Evolutionary conservation across 1,139 yeast genomes (phyloP), one percentile per base, ranked within the genome.

Genomic region (Nakaseomyces sp.): DNA sequence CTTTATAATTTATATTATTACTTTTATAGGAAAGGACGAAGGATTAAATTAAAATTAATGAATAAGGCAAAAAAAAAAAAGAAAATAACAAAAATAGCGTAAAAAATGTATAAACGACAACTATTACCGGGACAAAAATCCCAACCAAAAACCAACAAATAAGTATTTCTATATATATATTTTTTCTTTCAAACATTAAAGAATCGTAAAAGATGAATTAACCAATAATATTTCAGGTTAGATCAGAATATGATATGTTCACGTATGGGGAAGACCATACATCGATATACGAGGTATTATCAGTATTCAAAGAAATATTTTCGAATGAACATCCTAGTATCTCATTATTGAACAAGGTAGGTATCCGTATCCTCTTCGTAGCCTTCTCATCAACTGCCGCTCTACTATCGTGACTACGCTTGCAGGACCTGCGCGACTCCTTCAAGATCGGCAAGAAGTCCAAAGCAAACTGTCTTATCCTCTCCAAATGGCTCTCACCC

Each of bases 251-350:
- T 7, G 38, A 35, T 13, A 35, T 20, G 22, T 22, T 35, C 18
- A 35, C 4, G 12, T 35, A 35, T 9, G 37, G 37, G 17, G 38
- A 35, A n/a, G 38, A 35, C 28, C 26, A 22, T 4, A 35, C 38
- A 13, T 35, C 38, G 9, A 20, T 13, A 13, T 20, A 35, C 2
- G 38, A 22, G 5, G 26, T n/a, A 13, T 10, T 18, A 6, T 35
- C 38, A 17, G 38, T n/a, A 18, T 20, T 13, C 12, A 35, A 8
- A 4, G 38, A 35, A 20, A 35, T 35, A 5, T 22, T 35, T 15
- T 35, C 38, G n/a, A 35, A 22, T 1, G 38, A n/a, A 13, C 26
- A 22, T 8, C 37, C 25, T 13, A 35, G 28, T 6, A 35, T 20
- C 5, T 35, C 38, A 12, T 35, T 35, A 15, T 22, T 35, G 18